A percentile compares a stretch with the other conserved stretches of the same genome.
Conservation (phyloP, 768 basidiomycete species). For the Tylopilus rubrobrunneus region DNA sequence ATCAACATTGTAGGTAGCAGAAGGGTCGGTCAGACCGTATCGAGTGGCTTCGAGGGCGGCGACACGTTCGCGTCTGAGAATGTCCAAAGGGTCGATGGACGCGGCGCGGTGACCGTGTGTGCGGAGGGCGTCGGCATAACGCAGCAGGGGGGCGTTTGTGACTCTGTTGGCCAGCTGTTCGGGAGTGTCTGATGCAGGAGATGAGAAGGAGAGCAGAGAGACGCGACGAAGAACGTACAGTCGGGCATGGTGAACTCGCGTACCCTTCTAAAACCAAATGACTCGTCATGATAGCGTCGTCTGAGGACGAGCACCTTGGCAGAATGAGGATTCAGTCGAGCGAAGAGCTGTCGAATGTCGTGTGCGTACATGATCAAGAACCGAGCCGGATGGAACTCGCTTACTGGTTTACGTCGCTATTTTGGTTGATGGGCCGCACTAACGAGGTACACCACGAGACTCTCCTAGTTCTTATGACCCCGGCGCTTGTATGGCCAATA, state of each 20-base stretch:
- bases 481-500: too few relatives aligned
- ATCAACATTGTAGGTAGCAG: constrained; percentile 61
- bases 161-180: constrained; percentile 65
- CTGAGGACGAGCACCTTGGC: constrained; percentile 17
- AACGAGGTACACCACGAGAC: too few relatives aligned
- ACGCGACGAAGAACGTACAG: constrained; percentile 43
- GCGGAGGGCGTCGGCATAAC: constrained; percentile 88
- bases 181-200: constrained; percentile 47
- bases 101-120: constrained; percentile 83
- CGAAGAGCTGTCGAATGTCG: constrained; percentile 13
- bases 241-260: constrained; percentile 64
- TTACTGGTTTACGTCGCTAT: too few relatives aligned
- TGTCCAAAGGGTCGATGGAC: constrained; percentile 80
- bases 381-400: too few relatives aligned
- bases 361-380: constrained; percentile 15
- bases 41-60: constrained; percentile 72
- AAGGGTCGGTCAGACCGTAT: constrained; percentile 63
- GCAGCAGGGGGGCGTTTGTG: constrained; percentile 71
- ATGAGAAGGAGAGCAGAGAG: background rate
- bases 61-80: constrained; percentile 79
- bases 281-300: constrained; percentile 68
- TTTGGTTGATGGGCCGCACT: too few relatives aligned
- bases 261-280: constrained; percentile 71
- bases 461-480: too few relatives aligned
- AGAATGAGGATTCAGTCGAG: background rate